These are phyloP conservation scores for Trypanosoma vivax DNA, from an alignment of 208 protist species.

Conservation along the genomic window DNA sequence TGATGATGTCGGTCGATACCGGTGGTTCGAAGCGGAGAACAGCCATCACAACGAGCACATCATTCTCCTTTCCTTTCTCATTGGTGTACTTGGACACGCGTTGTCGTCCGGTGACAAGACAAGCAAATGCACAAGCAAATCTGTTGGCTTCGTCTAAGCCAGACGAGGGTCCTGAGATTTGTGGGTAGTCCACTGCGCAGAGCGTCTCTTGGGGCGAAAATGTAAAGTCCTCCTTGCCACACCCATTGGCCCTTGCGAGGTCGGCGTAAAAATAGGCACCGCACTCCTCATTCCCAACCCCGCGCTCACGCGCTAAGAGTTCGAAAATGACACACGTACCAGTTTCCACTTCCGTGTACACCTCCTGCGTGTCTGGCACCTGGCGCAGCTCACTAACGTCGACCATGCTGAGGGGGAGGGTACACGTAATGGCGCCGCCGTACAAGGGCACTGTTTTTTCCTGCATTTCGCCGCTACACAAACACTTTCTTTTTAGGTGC, in stretches of 20 bases:
- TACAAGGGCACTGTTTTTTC: constrained; percentile 37
- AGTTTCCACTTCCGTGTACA: constrained; percentile 48
- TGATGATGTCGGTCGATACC: constrained; percentile 49
- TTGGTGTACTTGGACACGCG: constrained; percentile 67
- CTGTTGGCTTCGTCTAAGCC: constrained; percentile 10
- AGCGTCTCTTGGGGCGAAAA: constrained; percentile 9
- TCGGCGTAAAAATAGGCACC: constrained; percentile 58
- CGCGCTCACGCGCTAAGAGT: constrained; percentile 40
- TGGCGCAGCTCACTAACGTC: constrained; percentile 69
- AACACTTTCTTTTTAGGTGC: background rate
- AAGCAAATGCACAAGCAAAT: constrained; percentile 35
- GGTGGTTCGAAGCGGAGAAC: constrained; percentile 56
- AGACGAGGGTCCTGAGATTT: constrained; percentile 14
- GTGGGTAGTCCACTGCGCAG: constrained; percentile 25
- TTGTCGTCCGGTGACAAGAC: constrained; percentile 38
- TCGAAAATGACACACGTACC: constrained; percentile 64
- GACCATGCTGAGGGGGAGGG: constrained; percentile 21
- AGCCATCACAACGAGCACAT: constrained; percentile 45
- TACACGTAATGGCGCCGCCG: constrained; percentile 60
- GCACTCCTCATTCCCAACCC: constrained; percentile 34
- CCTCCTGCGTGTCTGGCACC: constrained; percentile 76
- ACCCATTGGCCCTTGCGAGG: constrained; percentile 60
- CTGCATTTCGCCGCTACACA: background rate
- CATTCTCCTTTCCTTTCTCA: constrained; percentile 60
- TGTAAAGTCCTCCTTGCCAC: constrained; percentile 9